A percentile compares a stretch with the other conserved stretches of the same genome.
These are phyloP conservation scores for Skeletonema costatum DNA, from an alignment of 108 stramenopile species.

Conservation along the genomic window DNA sequence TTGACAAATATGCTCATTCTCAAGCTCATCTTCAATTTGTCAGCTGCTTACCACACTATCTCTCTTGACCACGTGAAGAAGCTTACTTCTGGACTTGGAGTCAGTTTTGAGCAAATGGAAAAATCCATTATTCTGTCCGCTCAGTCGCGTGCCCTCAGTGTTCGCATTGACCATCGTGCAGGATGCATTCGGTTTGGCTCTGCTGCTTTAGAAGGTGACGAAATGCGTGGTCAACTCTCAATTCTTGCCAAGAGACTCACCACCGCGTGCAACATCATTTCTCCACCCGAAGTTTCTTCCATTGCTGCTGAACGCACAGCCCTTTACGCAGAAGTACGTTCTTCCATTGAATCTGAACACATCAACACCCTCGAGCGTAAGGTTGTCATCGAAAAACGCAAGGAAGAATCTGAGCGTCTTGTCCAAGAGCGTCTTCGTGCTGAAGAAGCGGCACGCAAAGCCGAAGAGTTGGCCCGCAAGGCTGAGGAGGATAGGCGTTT, in stretches of 20 bases:
- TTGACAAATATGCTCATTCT: constrained; percentile 72
- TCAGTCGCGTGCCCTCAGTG: constrained; percentile 62
- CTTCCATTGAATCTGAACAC: constrained; percentile 76
- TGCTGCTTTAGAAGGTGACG: constrained; percentile 70
- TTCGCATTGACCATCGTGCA: constrained; percentile 87
- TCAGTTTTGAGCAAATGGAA: constrained; percentile 90
- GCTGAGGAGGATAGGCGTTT: constrained; percentile 86
- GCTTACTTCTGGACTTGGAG: constrained; percentile 75
- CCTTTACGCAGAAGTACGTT: constrained; percentile 72
- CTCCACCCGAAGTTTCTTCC: constrained; percentile 46
- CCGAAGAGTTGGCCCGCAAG: constrained; percentile 85
- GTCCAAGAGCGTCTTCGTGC: constrained; percentile 71
- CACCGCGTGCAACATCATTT: constrained; percentile 51
- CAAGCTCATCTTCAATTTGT: constrained; percentile 87
- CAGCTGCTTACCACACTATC: constrained; percentile 89
- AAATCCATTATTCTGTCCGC: constrained; percentile 84
- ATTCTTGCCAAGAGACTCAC: constrained; percentile 72
- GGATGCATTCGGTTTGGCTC: constrained; percentile 91
- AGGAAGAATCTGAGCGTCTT: constrained; percentile 89
- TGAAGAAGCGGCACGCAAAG: constrained; percentile 66
- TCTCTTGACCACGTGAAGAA: constrained; percentile 82
- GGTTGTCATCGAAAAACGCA: constrained; percentile 88
- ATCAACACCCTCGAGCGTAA: constrained; percentile 78
- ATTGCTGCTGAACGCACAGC: constrained; percentile 31
- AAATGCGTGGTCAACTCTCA: constrained; percentile 80